phyloP scores from a whole-genome alignment of 371 early-diverging fungal species.

The Apophysomyces trapeziformis region DNA sequence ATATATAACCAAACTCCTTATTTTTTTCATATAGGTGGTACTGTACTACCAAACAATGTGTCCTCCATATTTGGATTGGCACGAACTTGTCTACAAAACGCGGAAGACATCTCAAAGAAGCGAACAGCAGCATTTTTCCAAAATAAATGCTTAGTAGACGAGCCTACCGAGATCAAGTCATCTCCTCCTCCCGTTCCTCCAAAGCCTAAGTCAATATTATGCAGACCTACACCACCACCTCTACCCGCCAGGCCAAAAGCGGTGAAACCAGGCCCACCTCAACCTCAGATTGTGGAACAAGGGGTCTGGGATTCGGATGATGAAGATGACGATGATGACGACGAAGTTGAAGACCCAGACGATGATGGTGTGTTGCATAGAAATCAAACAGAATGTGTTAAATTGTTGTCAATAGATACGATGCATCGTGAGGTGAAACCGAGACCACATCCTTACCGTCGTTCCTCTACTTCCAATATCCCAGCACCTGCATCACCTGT shows the following conservation, averaged over 20 bases:
- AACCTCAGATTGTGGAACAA: slow-evolving; percentile 2
- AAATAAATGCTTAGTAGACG: neutral
- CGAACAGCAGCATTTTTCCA: neutral
- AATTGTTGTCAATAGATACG: neutral
- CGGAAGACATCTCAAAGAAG: slow-evolving; percentile 27
- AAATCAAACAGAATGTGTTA: neutral
- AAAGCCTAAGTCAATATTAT: slow-evolving; percentile 25
- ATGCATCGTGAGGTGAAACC: neutral
- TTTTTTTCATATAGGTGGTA: slow-evolving; percentile 15
- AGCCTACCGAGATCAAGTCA: slow-evolving; percentile 5
- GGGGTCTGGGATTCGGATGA: slow-evolving; percentile 15
- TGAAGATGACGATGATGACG: slow-evolving; percentile 23
- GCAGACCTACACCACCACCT: slow-evolving; percentile 33
- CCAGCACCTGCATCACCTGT: slow-evolving; percentile 17
- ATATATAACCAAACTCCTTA: slow-evolving; percentile 1
- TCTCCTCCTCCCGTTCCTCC: slow-evolving; percentile 36
- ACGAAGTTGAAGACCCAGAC: slow-evolving; percentile 17
- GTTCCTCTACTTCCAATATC: slow-evolving; percentile 28
- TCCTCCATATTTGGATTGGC: slow-evolving; percentile 37
- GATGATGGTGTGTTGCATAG: slow-evolving; percentile 3
- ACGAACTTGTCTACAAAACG: slow-evolving; percentile 34
- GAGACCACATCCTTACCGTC: slow-evolving; percentile 12
- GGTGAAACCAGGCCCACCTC: slow-evolving; percentile 1
- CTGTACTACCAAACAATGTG: slow-evolving; percentile 18
- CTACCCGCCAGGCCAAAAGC: slow-evolving; percentile 34